Evolutionary conservation across 768 basidiomycete genomes (phyloP), one percentile per base, ranked within the genome.

Genomic region (Boletus sp.): DNA sequence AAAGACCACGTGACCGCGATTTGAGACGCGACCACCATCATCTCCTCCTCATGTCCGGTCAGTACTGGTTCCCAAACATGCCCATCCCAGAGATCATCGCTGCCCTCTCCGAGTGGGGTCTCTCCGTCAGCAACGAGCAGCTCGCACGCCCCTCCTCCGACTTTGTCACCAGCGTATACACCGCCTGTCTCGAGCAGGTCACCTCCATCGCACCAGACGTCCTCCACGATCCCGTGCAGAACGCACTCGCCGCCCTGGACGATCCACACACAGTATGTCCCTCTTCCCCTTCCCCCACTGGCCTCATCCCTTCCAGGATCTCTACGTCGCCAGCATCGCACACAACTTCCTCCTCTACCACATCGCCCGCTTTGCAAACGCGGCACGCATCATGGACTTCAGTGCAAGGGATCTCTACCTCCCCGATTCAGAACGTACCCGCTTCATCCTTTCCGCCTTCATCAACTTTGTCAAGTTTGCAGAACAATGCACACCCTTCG

Each of bases 381-480:
- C 89, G 0, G 87, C 91, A 6, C 77, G 84, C 61, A 82, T 90
- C 37, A 81, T 86, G 51, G 84, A 88, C 67, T 94, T 96, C 68
- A 84, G 78, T 57, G 75, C 88, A 50, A 82, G 77, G 59, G 94
- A 97, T 59, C 69, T 96, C 17, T 77, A 77, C 51, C 78, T 75
- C 43, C 94, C 94, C 1, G 87, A 90, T 8, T 74, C 83, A 27
- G 81, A 85, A 39, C 84, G 94, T 29, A 90, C 92, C 0, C 78
- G 87, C 29, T 77, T 81, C 49, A 76, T 89, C 38, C 80, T 97
- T 58, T 91, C 90, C 34, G 92, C 88, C 3, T 88, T 96, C 61
- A 90, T 95, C 76, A 97, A 97, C 72, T 92, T 95, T 68, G 83
- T 93, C 70, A 92, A 91, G 70, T 96, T 94, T 69, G 85, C 84